Base-by-base conservation (phyloP, 257 asterid genomes). In the Solanum sejunctum region DNA sequence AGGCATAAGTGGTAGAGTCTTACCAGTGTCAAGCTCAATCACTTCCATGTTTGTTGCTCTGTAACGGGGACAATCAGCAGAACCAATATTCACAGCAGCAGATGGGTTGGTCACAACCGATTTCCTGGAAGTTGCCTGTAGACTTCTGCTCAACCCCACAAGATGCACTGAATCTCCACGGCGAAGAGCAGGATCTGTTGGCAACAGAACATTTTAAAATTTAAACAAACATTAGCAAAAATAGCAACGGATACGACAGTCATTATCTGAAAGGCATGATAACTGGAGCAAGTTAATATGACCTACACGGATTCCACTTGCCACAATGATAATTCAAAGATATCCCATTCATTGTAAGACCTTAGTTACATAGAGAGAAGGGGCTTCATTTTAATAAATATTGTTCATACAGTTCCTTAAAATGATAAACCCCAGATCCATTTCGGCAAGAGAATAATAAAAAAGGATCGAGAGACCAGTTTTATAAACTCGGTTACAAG, bases 1-100 rank as follows among this genome's bases (percentile, higher is more conserved):
- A 26, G 73, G 82, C 55, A 64, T 52, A 56, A 60, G 83, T 10
- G 58, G 58, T 43, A 56, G 23, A 26, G 47, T 88, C 56, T 21
- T 88, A 97, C 99, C 99, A 18, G 98, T 95, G 91, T 97, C 99
- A 57, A 97, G 94, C 89, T 95, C 99, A 84, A 95, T 95, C 64
- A 97, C 98, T 92, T 95, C 99, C 99, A 97, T 94, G 85, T 97
- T 97, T 85, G 92, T 97, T 75, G 99, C 99, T 88, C 98, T 92
- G 86, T 95, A 97, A 86, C 98, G 95, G 80, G 99, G 98, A 86
- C 94, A 92, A 85, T 94, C 98, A 84, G 98, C 98, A 28, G 99
- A 94, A 72, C 95, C 94, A 85, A 95, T 94, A 89, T 94, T 94
- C 87, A 97, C 84, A 88, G 98, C 95, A 87, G 98, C 98, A 56